Evolutionary conservation across 129 eudicot genomes (phyloP).

Genomic region (Scalesia atractyloides): DNA sequence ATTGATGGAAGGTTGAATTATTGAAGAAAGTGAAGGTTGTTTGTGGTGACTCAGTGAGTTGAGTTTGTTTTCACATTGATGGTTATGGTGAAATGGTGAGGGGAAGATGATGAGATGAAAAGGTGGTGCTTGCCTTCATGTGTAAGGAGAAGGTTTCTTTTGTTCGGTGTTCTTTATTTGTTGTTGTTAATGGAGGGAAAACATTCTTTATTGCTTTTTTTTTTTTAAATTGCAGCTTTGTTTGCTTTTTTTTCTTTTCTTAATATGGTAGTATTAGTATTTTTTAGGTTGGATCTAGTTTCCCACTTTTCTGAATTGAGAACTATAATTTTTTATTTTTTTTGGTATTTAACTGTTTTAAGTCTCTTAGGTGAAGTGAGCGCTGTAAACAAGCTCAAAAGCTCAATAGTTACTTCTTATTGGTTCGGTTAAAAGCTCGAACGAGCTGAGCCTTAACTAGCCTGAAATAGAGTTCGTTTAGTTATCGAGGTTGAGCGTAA

Average conservation of each 20-base stretch:
- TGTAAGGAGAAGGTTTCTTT: slow-evolving; percentile 47
- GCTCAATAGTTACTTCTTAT: too few species aligned
- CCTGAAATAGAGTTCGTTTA: too few species aligned
- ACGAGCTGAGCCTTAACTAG: too few species aligned
- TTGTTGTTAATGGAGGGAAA: slow-evolving; percentile 39
- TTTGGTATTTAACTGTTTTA: too few species aligned
- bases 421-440: too few species aligned
- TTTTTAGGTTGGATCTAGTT: not conserved
- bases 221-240: slow-evolving; percentile 4
- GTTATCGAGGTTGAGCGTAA: too few species aligned
- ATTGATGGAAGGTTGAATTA: slow-evolving; percentile 34
- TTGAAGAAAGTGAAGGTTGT: not conserved
- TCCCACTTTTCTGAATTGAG: not conserved
- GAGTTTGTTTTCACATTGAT: not conserved
- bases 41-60: not conserved
- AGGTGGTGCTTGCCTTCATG: slow-evolving; percentile 66
- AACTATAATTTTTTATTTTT: too few species aligned
- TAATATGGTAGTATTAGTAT: not conserved
- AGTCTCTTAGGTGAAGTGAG: too few species aligned
- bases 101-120: slow-evolving; percentile 26
- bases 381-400: too few species aligned
- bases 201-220: slow-evolving; percentile 30
- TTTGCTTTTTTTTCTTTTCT: slow-evolving; percentile 17
- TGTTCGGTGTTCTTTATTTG: not conserved
- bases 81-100: not conserved